Conservation (phyloP, 1,139 yeast species). For the Komagataea norvegica region DNA sequence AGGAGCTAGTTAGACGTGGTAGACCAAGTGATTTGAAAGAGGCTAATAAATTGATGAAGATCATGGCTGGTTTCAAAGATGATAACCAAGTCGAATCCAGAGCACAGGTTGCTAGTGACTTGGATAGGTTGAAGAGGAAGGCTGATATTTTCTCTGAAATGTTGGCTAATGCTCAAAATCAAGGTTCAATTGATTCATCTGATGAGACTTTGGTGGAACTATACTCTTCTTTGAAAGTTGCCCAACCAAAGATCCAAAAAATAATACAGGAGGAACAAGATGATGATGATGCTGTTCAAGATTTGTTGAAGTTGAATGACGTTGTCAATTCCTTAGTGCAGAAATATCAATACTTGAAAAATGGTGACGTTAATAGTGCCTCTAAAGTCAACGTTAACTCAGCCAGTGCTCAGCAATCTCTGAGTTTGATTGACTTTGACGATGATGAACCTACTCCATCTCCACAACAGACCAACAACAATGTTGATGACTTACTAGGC, state of each 20-base stretch:
- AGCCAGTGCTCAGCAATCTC: conserved; percentile 36
- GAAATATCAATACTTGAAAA: conserved; percentile 61
- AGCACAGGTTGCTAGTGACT: conserved; percentile 77
- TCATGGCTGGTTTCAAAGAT: conserved; percentile 96
- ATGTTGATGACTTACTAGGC: conserved; percentile 64
- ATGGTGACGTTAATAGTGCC: conserved; percentile 62
- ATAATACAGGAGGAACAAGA: conserved; percentile 74
- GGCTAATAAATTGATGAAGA: conserved; percentile 93
- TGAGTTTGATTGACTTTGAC: conserved; percentile 77
- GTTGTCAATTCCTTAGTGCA: conserved; percentile 64
- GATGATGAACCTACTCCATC: conserved; percentile 42
- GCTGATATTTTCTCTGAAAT: conserved; percentile 89
- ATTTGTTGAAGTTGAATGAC: conserved; percentile 69
- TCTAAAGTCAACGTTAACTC: conserved; percentile 47
- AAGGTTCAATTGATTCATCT: conserved; percentile 51
- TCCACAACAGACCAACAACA: conserved; percentile 39
- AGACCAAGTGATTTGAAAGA: conserved; percentile 93
- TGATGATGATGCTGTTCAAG: conserved; percentile 63
- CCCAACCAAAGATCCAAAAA: conserved; percentile 83
- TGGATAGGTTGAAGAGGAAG: conserved; percentile 79
- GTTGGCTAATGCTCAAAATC: conserved; percentile 56
- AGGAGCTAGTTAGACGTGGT: conserved; percentile 92
- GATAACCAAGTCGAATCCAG: conserved; percentile 63
- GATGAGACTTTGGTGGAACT: conserved; percentile 77
- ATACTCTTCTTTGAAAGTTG: conserved; percentile 70